Percentiles rank a stretch among this genome's conserved stretches.
Conservation (phyloP, 2,329 filamentous ascomycete genomes). For the Verticillium longisporum region DNA sequence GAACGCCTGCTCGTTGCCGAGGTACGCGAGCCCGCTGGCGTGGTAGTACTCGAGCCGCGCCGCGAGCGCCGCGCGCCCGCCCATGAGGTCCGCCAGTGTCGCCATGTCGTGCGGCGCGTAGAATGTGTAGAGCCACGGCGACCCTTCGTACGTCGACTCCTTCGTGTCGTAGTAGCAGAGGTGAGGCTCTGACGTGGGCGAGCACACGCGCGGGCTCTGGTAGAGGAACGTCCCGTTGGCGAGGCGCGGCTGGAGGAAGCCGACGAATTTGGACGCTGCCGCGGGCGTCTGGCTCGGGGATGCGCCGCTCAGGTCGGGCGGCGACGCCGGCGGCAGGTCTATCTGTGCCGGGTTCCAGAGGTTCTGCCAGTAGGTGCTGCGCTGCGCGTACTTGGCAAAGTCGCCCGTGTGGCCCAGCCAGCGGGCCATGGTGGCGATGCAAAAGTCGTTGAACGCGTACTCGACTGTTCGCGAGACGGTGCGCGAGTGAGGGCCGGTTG, state of each 20-base stretch:
- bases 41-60: constrained; percentile 60
- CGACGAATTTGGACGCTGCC: constrained; percentile 51
- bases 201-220: constrained; percentile 61
- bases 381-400: constrained; percentile 51
- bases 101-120: constrained; percentile 38
- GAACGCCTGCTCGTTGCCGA: constrained; percentile 57
- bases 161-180: constrained; percentile 38
- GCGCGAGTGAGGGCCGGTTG: constrained; percentile 60
- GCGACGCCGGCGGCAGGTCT: constrained; percentile 26
- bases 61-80: constrained; percentile 49
- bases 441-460: constrained; percentile 76
- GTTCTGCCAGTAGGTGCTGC: constrained; percentile 64
- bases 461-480: constrained; percentile 70
- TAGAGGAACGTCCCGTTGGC: constrained; percentile 62
- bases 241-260: constrained; percentile 65
- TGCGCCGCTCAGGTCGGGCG: not conserved
- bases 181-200: constrained; percentile 40
- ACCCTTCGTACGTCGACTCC: constrained; percentile 58
- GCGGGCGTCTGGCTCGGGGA: constrained; percentile 1
- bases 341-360: constrained; percentile 47
- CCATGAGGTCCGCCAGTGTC: constrained; percentile 47
- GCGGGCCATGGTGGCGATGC: constrained; percentile 55
- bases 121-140: constrained; percentile 68
- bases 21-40: constrained; percentile 59
- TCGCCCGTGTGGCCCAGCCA: constrained; percentile 48